These are phyloP conservation scores for Claviceps spartinae DNA, from an alignment of 2,329 filamentous ascomycete species.

Conservation along the genomic window DNA sequence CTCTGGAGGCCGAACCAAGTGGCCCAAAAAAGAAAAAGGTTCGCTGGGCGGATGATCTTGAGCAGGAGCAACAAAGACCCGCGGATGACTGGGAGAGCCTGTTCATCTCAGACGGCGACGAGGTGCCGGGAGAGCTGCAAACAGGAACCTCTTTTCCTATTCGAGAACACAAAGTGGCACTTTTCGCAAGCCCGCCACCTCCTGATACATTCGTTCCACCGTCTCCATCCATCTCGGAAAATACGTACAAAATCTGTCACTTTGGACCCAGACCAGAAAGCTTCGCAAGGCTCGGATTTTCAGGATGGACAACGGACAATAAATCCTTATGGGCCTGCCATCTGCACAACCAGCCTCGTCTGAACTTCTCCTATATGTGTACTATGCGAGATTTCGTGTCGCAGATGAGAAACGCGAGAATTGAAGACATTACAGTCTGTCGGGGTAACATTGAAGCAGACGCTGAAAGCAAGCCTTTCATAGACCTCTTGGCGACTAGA, in stretches of 20 bases:
- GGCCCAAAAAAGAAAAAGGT: conserved; percentile 1
- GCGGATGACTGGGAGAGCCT: conserved; percentile 1
- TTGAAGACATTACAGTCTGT: conserved; percentile 6
- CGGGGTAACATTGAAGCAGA: conserved; percentile 10
- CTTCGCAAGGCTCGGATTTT: conserved; percentile 7
- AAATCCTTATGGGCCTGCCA: conserved; percentile 13
- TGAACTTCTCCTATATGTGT: conserved; percentile 24
- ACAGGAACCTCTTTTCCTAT: not conserved
- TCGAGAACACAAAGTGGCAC: not conserved
- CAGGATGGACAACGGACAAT: conserved; percentile 7
- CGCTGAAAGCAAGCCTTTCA: conserved; percentile 2
- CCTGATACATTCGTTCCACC: not conserved
- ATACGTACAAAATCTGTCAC: conserved; percentile 5
- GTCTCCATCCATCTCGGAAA: not conserved
- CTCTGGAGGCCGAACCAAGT: not conserved
- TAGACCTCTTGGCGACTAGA: conserved; percentile 19
- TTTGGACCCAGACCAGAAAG: conserved; percentile 5
- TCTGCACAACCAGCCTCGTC: conserved; percentile 12
- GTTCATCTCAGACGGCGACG: conserved; percentile 3
- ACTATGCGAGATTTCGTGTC: conserved; percentile 18
- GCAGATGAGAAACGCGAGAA: conserved; percentile 1
- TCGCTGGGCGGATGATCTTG: conserved; percentile 3
- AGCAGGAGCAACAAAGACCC: not conserved
- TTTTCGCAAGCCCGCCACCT: not conserved
- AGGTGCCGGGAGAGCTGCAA: not conserved